Base-by-base conservation (phyloP, 176 grass and related monocot species). In the Oropetium thomaeum region DNA sequence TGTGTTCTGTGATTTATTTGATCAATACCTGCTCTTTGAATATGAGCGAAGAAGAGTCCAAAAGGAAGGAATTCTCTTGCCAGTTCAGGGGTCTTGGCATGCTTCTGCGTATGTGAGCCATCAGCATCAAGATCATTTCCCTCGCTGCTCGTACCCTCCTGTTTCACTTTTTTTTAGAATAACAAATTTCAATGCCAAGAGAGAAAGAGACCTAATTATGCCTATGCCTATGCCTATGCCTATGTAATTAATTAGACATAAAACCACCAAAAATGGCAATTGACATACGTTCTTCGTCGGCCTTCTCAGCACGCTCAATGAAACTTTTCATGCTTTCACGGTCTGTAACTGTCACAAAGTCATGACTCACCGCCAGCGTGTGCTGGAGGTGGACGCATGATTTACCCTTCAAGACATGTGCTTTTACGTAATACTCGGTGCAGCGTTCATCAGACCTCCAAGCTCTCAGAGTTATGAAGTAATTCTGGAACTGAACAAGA, bases 11-110 rank as follows among this genome's bases (percentile, higher is more conserved):
- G 47, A 3, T 9, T 35, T 29, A 32, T 67, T 71, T 80, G 13
- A 27, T 59, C 57, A 74, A 29, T 84, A 97, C 93, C 90, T 97
- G 90, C 78, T 97, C 93, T 87, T 97, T 97, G 61, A 97, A 97
- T 75, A 97, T 97, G 38, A 97, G 83, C 45, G 88, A 87, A 73
- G 90, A 90, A 45, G 93, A 73, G 80, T 97, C 93, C 74, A 97
- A 59, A 85, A 97, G 93, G 82, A 85, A 97, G 93, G 82, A 97
- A 97, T 77, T 97, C 93, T 77, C 90, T 90, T 73, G 93, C 93
- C 70, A 97, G 83, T 81, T 97, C 93, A 85, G 90, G 93, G 72
- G 85, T 97, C 74, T 93, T 97, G 54, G 93, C 93, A 80, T 97
- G 93, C 85, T 91, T 97, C 70, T 97, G 93, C 30, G 93, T 81